Percentiles rank a stretch among this genome's conserved stretches.
These are phyloP conservation scores for Eutrema salsugineum DNA, from an alignment of 441 rosid genomes.

Conservation along the genomic window DNA sequence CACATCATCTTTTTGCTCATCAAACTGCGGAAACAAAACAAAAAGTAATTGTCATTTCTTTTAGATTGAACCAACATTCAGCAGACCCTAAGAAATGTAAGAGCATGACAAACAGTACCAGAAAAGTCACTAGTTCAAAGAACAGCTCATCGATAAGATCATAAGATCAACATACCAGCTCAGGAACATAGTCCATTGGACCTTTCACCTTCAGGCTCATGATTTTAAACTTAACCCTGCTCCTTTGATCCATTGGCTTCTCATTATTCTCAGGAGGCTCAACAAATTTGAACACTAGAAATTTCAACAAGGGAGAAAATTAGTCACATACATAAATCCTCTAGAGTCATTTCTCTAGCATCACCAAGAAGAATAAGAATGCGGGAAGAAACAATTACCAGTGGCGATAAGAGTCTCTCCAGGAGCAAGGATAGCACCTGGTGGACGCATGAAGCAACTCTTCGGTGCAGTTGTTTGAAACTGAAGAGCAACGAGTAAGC, in stretches of 20 bases:
- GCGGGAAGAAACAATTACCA: conserved; percentile 34
- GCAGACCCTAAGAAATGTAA: background rate
- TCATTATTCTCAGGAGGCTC: conserved; percentile 73
- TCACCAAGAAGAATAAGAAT: background rate
- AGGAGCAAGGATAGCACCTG: conserved; percentile 67
- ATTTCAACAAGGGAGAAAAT: background rate
- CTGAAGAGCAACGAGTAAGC: conserved; percentile 30
- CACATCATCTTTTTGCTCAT: conserved; percentile 63
- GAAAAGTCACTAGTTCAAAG: background rate
- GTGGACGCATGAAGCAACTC: conserved; percentile 87
- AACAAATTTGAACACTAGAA: conserved; percentile 65
- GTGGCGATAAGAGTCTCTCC: conserved; percentile 66
- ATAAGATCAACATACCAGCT: conserved; percentile 50
- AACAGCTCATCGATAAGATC: background rate
- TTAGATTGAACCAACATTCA: background rate
- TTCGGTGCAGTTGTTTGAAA: conserved; percentile 80
- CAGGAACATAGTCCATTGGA: conserved; percentile 62
- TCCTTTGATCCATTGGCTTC: conserved; percentile 69
- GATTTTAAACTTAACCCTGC: conserved; percentile 70
- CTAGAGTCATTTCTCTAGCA: background rate
- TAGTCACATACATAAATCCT: background rate
- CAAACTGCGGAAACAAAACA: conserved; percentile 40
- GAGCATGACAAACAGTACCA: background rate
- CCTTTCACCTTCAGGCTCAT: conserved; percentile 69
- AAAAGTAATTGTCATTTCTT: background rate